Conservation (phyloP, 2,329 filamentous ascomycete genomes). For the Neonectria magnoliae region DNA sequence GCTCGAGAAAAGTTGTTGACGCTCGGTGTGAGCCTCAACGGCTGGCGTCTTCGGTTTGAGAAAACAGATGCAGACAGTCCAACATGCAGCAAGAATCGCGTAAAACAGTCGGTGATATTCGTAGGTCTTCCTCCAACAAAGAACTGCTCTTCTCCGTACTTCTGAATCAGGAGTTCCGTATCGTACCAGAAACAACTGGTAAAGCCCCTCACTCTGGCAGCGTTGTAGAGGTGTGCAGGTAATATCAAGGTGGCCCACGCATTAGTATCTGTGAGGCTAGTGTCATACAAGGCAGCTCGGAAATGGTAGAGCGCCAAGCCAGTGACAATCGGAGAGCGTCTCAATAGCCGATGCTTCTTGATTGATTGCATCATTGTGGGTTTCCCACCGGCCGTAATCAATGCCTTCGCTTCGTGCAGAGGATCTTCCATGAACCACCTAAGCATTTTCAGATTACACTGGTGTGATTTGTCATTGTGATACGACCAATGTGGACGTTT, state of each 20-base stretch:
- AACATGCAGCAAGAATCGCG: constrained; percentile 51
- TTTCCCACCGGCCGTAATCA: not conserved
- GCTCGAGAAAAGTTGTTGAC: constrained; percentile 32
- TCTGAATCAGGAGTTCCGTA: constrained; percentile 48
- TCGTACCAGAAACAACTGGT: constrained; percentile 49
- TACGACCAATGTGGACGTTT: constrained; percentile 44
- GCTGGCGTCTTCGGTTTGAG: not conserved
- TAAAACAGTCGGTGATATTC: constrained; percentile 46
- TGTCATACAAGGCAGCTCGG: constrained; percentile 45
- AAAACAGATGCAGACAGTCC: constrained; percentile 45
- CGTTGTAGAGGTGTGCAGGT: constrained; percentile 55
- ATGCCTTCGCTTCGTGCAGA: constrained; percentile 7
- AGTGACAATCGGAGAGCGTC: constrained; percentile 50
- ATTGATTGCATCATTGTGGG: not conserved
- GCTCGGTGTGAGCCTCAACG: not conserved
- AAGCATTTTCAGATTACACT: not conserved
- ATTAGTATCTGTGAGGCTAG: constrained; percentile 47
- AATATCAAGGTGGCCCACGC: constrained; percentile 53
- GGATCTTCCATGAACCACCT: constrained; percentile 13
- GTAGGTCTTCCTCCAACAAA: constrained; percentile 51
- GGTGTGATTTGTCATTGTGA: constrained; percentile 36
- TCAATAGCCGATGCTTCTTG: constrained; percentile 44
- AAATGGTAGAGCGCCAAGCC: constrained; percentile 52
- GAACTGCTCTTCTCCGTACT: constrained; percentile 46
- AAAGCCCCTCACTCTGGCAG: constrained; percentile 44